Evolutionary conservation across 305 asterid species (phyloP).

Genomic region (Galium porrigens): DNA sequence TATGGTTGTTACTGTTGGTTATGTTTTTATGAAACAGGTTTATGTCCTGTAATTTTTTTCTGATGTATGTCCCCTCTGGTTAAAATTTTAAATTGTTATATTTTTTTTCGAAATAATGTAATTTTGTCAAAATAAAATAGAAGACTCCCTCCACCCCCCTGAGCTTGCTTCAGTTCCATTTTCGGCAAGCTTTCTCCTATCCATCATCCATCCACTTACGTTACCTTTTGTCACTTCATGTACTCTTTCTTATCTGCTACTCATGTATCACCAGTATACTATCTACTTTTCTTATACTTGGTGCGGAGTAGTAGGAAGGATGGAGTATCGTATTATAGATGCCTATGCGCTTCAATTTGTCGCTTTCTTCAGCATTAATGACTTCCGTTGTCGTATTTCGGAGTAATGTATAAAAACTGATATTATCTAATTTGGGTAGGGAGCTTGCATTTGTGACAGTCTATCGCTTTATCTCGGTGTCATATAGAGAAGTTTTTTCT

Average conservation of each 20-base stretch:
- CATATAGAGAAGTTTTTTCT: neutral
- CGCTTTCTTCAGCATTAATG: slow-evolving; percentile 3
- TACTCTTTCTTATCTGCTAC: neutral
- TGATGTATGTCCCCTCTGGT: neutral
- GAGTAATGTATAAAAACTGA: neutral
- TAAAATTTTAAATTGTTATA: no score
- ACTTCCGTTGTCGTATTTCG: neutral
- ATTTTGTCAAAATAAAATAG: no score
- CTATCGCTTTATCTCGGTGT: neutral
- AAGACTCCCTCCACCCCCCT: neutral
- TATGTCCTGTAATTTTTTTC: neutral
- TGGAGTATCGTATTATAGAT: neutral
- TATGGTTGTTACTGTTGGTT: neutral
- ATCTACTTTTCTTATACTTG: neutral
- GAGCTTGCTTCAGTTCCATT: neutral
- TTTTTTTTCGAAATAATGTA: neutral
- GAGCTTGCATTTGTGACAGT: neutral
- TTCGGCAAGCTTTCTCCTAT: neutral
- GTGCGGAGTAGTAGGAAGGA: neutral
- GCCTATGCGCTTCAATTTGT: neutral
- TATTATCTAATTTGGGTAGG: neutral
- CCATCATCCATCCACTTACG: neutral
- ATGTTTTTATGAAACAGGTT: neutral
- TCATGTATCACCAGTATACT: neutral
- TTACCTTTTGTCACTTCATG: neutral